Evolutionary conservation across 371 early-diverging fungal species (phyloP), one percentile per base, ranked within the genome.

Genomic region (Mucor saturninus): DNA sequence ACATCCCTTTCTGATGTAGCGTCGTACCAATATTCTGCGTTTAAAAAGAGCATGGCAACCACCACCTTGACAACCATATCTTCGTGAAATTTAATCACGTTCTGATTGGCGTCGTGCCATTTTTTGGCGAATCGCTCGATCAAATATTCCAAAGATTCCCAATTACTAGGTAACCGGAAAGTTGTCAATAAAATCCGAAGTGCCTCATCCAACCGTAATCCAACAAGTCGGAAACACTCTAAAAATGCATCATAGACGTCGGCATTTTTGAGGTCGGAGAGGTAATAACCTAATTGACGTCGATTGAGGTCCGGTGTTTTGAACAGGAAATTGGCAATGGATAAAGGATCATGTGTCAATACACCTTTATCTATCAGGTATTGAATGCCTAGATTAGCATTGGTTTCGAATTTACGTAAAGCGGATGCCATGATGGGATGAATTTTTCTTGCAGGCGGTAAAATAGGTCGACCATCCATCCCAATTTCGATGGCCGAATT

Each of bases 1-100:
- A 79, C 83, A 62, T 75, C 79, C 15, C 75, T 48, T 15, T 77
- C 76, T 4, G 80, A 80, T 14, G 79, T 77, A 5, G 82, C 83
- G 54, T 85, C 85, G 67, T 91, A 91, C 85, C 95, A 93, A 13
- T 90, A 69, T 61, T 93, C 93, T 9, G 95, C 92, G 75, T 96
- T 96, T 56, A 97, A 80, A 37, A 89, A 86, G 72, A 96, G 80
- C 80, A 93, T 90, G 28, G 94, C 87, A 55, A 91, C 92, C 29
- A 91, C 87, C 8, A 97, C 88, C 65, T 89, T 90, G 65, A 89
- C 85, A 0, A 87, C 86, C 71, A 87, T 85, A 35, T 81, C 83
- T 10, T 81, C 87, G 55, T 85, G 84, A 54, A 81, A 84, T 29
- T 80, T 81, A 55, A 88, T 81, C 11, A 83, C 83, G 50, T 84